Base-by-base conservation (phyloP, 352 stramenopile genomes). In the Globisporangium yorkense region DNA sequence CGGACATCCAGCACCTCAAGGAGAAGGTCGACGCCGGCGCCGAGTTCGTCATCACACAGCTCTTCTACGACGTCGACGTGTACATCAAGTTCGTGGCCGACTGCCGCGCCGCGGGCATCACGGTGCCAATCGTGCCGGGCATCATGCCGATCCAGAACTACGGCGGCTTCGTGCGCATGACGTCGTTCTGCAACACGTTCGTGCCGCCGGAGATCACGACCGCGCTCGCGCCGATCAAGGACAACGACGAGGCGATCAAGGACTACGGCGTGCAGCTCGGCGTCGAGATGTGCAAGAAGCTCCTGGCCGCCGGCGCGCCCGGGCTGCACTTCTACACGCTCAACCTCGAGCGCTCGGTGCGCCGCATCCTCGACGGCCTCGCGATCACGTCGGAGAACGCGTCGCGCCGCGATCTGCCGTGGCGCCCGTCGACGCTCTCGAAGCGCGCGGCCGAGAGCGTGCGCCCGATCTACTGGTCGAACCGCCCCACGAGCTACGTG, bases 121-220 rank as follows among this genome's bases (percentile, higher is more conserved):
- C 81, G 2, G 88, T 90, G 40, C 97, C 97, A 9, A 96, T 99
- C 66, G 89, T 99, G 37, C 97, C 97, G 2, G 97, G 97, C 29
- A 93, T 99, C 68, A 99, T 99, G 97, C 98, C 96, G 41, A 98
- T 99, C 69, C 97, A 99, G 67, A 97, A 91, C 57, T 98, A 98
- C 70, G 83, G 84, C 46, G 97, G 97, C 43, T 99, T 99, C 70
- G 85, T 96, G 65, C 97, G 97, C 63, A 99, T 99, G 97, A 98
- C 92, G 21, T 93, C 92, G 67, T 99, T 98, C 76, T 88, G 78
- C 62, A 98, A 98, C 75, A 98, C 96, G 10, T 85, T 86, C 40
- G 96, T 99, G 54, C 96, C 96, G 1, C 70, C 87, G 27, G 72
- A 74, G 31, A 84, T 97, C 54, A 78, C 79, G 29, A 65, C 88